phyloP scores from a whole-genome alignment of 2,329 filamentous ascomycete species.

The Tolypocladium tundrense region DNA sequence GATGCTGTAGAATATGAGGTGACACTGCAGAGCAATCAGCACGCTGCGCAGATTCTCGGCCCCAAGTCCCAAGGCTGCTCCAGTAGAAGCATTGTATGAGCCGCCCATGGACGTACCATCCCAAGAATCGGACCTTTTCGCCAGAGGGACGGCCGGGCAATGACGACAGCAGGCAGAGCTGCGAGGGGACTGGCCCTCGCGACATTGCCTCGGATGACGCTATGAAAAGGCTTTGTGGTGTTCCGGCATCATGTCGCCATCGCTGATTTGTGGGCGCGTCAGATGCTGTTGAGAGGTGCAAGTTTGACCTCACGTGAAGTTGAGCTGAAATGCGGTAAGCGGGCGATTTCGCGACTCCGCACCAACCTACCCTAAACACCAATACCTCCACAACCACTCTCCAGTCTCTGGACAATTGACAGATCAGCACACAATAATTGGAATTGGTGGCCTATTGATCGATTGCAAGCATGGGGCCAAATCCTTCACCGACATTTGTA shows the following conservation, averaged over 20 bases:
- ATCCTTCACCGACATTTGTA: constrained; percentile 31
- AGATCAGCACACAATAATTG: too few species aligned
- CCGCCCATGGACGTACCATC: constrained; percentile 55
- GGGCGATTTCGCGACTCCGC: neutral
- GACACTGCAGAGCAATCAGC: constrained; percentile 31
- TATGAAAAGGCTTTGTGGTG: neutral
- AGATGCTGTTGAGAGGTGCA: neutral
- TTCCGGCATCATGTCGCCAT: neutral
- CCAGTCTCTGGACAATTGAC: neutral
- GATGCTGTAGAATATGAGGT: constrained; percentile 38
- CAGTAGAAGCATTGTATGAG: neutral
- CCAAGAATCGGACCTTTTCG: constrained; percentile 84
- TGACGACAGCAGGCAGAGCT: constrained; percentile 53
- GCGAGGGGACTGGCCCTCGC: constrained; percentile 52
- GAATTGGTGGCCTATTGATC: neutral
- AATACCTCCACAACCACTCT: too few species aligned
- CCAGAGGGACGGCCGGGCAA: constrained; percentile 41
- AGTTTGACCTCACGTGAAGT: neutral
- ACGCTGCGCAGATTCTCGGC: neutral
- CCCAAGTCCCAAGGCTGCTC: neutral
- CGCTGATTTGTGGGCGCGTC: neutral
- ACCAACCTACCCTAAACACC: neutral
- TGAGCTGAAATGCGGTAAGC: neutral
- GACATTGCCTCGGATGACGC: constrained; percentile 29
- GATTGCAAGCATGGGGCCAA: constrained; percentile 1